Evolutionary conservation across 345 rosid genomes (phyloP), one percentile per base, ranked within the genome.

Genomic region (Salix dunnii): DNA sequence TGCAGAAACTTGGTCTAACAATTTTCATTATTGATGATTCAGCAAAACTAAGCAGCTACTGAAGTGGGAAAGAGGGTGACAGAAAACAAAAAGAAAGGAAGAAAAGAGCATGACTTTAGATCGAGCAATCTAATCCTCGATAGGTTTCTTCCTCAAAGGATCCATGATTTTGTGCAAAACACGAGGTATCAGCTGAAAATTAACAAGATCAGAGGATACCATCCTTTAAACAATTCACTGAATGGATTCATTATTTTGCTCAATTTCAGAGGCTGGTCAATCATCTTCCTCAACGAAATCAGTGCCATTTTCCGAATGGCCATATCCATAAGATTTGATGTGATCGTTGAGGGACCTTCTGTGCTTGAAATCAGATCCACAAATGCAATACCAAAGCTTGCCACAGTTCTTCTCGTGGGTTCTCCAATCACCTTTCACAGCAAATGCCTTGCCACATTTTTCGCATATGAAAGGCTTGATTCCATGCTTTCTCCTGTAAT

Each of bases 331-430:
- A 5, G 99, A 94, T 79, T 83, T 89, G 28, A 96, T 88, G 40
- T 96, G 99, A 82, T 96, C 99, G 76, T 93, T 93, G 25, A 96
- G 91, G 18, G 99, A 96, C 74, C 99, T 87, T 75, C 93, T 96
- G 83, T 96, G 99, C 87, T 93, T 96, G 79, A 96, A 96, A 79
- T 93, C 98, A 35, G 99, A 96, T 0, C 99, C 98, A 72, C 98
- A 96, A 70, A 85, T 83, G 82, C 99, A 96, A 82, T 90, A 96
- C 99, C 99, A 96, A 35, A 93, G 90, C 84, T 92, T 90, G 21
- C 99, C 99, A 38, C 99, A 96, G 25, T 96, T 96, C 90, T 96
- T 96, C 88, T 96, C 99, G 69, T 96, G 99, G 31, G 99, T 96
- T 77, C 99, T 90, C 99, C 99, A 96, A 42, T 96, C 99, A 20